phyloP scores from a whole-genome alignment of 2,329 filamentous ascomycete genomes.

The Bipolaris zeicola region DNA sequence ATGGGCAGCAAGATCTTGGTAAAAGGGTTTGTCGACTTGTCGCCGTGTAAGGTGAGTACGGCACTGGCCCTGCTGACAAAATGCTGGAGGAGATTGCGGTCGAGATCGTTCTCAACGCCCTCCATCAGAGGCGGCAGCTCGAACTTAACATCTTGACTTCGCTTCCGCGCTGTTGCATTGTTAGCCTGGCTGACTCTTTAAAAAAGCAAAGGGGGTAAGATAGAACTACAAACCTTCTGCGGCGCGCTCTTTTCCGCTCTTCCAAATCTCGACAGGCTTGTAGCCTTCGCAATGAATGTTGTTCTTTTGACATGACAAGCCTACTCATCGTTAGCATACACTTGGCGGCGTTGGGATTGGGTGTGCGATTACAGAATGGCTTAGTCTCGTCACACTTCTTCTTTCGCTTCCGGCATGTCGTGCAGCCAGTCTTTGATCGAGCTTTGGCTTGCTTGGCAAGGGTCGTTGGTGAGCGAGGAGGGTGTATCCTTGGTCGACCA shows the following conservation, averaged over 20 bases:
- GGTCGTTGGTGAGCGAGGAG: constrained; percentile 63
- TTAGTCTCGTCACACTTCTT: constrained; percentile 64
- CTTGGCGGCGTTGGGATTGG: background rate
- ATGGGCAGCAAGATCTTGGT: constrained; percentile 82
- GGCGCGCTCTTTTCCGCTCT: constrained; percentile 77
- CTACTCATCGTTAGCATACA: constrained; percentile 52
- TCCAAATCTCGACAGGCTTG: constrained; percentile 84
- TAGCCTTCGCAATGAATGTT: constrained; percentile 91
- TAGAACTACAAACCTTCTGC: constrained; percentile 60
- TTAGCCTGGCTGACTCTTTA: constrained; percentile 19
- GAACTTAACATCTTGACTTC: constrained; percentile 48
- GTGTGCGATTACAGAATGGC: constrained; percentile 47
- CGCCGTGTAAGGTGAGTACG: constrained; percentile 80
- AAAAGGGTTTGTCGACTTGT: constrained; percentile 77
- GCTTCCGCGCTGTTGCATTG: constrained; percentile 38
- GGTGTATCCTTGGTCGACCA: constrained; percentile 82
- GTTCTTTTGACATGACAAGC: constrained; percentile 91
- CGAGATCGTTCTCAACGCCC: constrained; percentile 79
- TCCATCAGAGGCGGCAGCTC: constrained; percentile 69
- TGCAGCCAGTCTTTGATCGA: constrained; percentile 63
- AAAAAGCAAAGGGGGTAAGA: background rate
- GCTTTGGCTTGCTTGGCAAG: constrained; percentile 78
- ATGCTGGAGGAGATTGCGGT: constrained; percentile 81
- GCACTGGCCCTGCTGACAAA: constrained; percentile 80
- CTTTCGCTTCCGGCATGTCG: constrained; percentile 64